These are phyloP conservation scores for Taphrina deformans DNA, from an alignment of 1,139 yeast species.

Conservation along the genomic window DNA sequence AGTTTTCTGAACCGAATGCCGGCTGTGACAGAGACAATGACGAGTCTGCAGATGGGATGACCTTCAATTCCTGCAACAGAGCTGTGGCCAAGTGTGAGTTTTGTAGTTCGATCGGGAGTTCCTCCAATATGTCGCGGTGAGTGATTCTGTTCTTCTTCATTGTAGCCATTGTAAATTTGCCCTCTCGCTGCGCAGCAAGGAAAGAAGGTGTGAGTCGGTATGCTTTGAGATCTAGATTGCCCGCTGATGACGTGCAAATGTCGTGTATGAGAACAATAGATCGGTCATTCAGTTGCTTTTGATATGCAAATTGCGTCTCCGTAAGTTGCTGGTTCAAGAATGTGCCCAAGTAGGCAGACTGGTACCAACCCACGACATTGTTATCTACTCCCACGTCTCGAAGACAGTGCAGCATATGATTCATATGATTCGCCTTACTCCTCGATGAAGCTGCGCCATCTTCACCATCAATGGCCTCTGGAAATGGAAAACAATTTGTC, in stretches of 20 bases:
- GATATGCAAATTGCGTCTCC: constrained; percentile 43
- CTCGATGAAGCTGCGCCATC: constrained; percentile 45
- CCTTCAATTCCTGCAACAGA: constrained; percentile 42
- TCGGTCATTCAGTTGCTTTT: constrained; percentile 50
- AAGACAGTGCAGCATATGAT: constrained; percentile 64
- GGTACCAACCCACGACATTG: constrained; percentile 81
- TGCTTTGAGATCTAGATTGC: constrained; percentile 64
- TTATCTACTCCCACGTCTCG: constrained; percentile 67
- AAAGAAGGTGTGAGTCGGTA: constrained; percentile 67
- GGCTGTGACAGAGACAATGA: constrained; percentile 36
- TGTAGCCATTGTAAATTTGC: constrained; percentile 64
- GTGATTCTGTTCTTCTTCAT: constrained; percentile 62
- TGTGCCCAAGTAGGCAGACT: constrained; percentile 67
- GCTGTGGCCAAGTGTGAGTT: constrained; percentile 58
- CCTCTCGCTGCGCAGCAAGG: constrained; percentile 55
- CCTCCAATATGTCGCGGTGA: constrained; percentile 70
- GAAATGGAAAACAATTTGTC: constrained; percentile 66
- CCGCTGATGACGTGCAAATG: constrained; percentile 63
- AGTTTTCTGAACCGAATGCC: constrained; percentile 39
- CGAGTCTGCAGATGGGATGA: constrained; percentile 36
- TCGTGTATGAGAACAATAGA: constrained; percentile 67
- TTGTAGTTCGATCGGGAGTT: constrained; percentile 64
- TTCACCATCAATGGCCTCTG: constrained; percentile 50
- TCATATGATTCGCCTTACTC: constrained; percentile 54
- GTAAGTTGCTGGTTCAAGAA: constrained; percentile 56